phyloP scores from a whole-genome alignment of 2,329 filamentous ascomycete species.

The Exophiala oligosperma region DNA sequence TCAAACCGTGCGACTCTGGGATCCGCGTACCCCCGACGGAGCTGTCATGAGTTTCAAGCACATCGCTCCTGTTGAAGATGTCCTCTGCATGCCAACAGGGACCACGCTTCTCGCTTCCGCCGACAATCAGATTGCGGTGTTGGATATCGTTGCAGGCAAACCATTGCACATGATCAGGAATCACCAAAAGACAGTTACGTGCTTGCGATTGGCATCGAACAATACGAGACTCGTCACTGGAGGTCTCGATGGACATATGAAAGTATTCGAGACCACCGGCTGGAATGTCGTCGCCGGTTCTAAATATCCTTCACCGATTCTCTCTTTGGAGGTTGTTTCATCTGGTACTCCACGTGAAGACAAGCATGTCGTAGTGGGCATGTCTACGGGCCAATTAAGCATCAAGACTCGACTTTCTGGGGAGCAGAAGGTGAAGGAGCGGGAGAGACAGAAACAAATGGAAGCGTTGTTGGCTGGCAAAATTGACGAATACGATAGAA shows the following conservation, averaged over 20 bases:
- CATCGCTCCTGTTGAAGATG: slow-evolving; percentile 79
- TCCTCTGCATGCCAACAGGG: slow-evolving; percentile 83
- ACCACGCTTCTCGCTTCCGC: slow-evolving; percentile 83
- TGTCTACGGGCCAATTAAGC: slow-evolving; percentile 90
- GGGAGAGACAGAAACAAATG: slow-evolving; percentile 82
- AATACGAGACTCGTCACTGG: slow-evolving; percentile 81
- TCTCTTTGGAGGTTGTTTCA: slow-evolving; percentile 76
- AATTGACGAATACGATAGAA: slow-evolving; percentile 74
- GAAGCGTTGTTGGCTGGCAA: slow-evolving; percentile 74
- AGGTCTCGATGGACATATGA: slow-evolving; percentile 92
- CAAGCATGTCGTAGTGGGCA: slow-evolving; percentile 90
- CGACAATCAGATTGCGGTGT: slow-evolving; percentile 82
- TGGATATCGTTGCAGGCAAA: slow-evolving; percentile 89
- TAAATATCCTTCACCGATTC: slow-evolving; percentile 89
- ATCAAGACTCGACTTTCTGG: slow-evolving; percentile 86
- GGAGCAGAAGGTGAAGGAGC: slow-evolving; percentile 72
- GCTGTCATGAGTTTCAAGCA: slow-evolving; percentile 94
- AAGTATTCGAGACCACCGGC: slow-evolving; percentile 88
- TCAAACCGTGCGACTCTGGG: slow-evolving; percentile 89
- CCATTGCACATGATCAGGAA: slow-evolving; percentile 85
- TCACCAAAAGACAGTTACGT: slow-evolving; percentile 97
- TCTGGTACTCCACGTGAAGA: slow-evolving; percentile 71
- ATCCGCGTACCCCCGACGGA: slow-evolving; percentile 69
- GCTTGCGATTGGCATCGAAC: slow-evolving; percentile 76
- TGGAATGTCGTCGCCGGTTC: slow-evolving; percentile 97